Evolutionary conservation across 345 rosid species (phyloP), one percentile per base, ranked within the genome.

Genomic region (Salix purpurea): DNA sequence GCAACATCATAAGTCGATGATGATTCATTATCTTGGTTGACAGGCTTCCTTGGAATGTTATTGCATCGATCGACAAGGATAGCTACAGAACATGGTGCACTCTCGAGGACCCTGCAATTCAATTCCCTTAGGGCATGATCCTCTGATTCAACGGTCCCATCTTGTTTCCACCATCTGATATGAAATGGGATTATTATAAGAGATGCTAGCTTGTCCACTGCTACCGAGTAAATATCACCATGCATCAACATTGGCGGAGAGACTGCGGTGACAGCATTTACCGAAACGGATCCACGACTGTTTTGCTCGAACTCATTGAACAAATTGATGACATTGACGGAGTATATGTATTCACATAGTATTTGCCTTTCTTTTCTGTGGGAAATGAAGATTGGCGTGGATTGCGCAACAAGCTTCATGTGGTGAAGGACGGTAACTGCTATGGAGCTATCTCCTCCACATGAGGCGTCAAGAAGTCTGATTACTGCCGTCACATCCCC

Each of bases 181-280:
- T 88, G 89, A 67, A 86, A 88, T 7, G 91, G 91, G 23, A 86
- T 86, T 6, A 86, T 21, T 12, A 86, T 67, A 9, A 86, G 30
- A 30, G 76, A 68, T 1, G 84, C 72, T 0, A 10, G 73, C 8
- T 82, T 77, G 36, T 75, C 81, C 11, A 85, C 69, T 8, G 85
- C 82, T 11, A 83, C 74, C 26, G 74, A 73, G 65, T 82, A 83
- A 3, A 86, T 76, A 54, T 86, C 88, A 1, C 83, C 86, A 14
- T 79, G 70, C 83, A 86, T 79, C 1, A 73, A 19, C 2, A 66
- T 26, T 1, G 77, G 64, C 4, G 79, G 75, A 15, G 84, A 78
- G 32, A 83, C 70, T 32, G 84, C 84, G 6, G 86, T 85, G 79
- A 73, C 73, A 26, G 72, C 77, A 0, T 83, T 36, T 1, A 80